Base-by-base conservation (phyloP, 768 basidiomycete genomes). In the Amanita jacksonii region DNA sequence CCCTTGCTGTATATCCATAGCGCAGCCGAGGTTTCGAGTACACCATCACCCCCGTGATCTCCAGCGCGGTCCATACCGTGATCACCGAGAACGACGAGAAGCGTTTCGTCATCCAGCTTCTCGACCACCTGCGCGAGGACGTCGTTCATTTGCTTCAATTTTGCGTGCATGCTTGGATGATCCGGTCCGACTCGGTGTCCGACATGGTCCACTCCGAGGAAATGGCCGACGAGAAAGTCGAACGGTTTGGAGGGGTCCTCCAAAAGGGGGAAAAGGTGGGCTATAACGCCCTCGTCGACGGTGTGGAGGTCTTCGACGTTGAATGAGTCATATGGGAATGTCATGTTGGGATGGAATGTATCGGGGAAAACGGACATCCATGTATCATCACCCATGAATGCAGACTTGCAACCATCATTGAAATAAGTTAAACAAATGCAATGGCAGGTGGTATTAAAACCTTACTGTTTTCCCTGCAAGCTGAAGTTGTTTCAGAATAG, bases 291-390 rank as follows among this genome's bases (percentile, higher is more conserved):
- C 41, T 84, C 70, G 54, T 99, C 96, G 37, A 98, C 96, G 0
- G 89, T 84, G 55, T 99, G 92, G 3, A 99, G 71, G 58, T 98
- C 96, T 60, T 98, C 96, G 47, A 99, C 96, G 60, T 98, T 92
- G 72, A 99, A 98, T 0, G 92, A 96, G 61, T 96, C 93, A 57
- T 79, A 98, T 0, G 93, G 83, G 56, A 78, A 84, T 1, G 83
- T 71, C 69, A 85, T 78, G 54, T 86, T 80, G 10, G 67, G 60
- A 22, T 73, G 68, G 52, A 97, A 91, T 4, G 77, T 65, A 41
- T 74, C 65, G 0, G 93, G 89, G 56, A 92, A 99, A 9, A 93
- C 75, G 1, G 81, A 75, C 62, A 85, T 76, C 96, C 96, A 99
- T 0, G 96, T 99, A 59, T 98, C 91, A 55, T 98, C 94, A 0